Evolutionary conservation across 257 asterid species (phyloP).

Genomic region (Eustoma russellianum): DNA sequence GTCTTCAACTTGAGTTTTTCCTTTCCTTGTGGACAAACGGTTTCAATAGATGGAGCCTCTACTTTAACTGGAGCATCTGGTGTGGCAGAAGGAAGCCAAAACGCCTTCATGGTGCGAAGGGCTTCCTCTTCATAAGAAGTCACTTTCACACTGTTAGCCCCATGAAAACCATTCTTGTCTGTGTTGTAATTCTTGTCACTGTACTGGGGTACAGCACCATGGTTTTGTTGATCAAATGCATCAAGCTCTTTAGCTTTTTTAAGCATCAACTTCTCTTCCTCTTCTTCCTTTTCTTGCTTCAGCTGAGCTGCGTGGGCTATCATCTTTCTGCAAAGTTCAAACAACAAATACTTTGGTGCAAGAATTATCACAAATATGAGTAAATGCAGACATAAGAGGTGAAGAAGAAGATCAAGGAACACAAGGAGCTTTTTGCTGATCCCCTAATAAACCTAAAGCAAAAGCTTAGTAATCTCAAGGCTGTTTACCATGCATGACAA

Average conservation of each 20-base stretch:
- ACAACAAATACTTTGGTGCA: background rate
- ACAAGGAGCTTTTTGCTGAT: no score
- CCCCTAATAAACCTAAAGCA: no score
- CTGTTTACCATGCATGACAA: no score
- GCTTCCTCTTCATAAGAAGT: conserved; percentile 96
- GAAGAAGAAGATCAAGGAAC: background rate
- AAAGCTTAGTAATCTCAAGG: no score
- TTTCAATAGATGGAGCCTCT: conserved; percentile 59
- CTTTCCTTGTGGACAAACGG: conserved; percentile 78
- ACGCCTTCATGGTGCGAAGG: conserved; percentile 90
- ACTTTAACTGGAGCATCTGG: conserved; percentile 82
- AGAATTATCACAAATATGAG: conserved; percentile 1
- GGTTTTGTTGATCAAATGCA: conserved; percentile 88
- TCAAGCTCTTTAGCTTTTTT: conserved; percentile 75
- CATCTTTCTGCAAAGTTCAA: conserved; percentile 41
- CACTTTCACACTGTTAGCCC: conserved; percentile 89
- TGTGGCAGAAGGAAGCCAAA: conserved; percentile 97
- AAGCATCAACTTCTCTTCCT: conserved; percentile 48
- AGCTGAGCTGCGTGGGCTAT: conserved; percentile 52
- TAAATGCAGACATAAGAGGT: background rate
- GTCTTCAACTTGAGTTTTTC: conserved; percentile 80
- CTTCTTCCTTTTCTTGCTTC: conserved; percentile 70
- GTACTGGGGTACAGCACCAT: conserved; percentile 84
- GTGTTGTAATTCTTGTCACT: conserved; percentile 48
- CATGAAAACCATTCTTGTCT: conserved; percentile 82